A percentile compares a stretch with the other conserved stretches of the same genome.
These are phyloP conservation scores for Harringtonia lauricola DNA, from an alignment of 2,329 filamentous ascomycete species.

Conservation along the genomic window DNA sequence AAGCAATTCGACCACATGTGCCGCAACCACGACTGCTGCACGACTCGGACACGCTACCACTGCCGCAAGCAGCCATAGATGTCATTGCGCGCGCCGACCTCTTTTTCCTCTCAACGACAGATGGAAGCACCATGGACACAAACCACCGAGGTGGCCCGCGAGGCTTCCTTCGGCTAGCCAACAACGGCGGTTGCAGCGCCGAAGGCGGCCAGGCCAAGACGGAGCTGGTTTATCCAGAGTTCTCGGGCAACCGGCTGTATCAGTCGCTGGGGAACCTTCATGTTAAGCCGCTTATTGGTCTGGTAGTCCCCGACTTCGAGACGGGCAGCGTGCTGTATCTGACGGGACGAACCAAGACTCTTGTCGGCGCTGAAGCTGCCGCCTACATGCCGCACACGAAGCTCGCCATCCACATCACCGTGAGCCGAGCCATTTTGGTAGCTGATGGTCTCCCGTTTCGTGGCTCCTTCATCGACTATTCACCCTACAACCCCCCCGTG, in stretches of 20 bases:
- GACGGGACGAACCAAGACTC: slow-evolving; percentile 56
- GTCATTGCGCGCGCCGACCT: slow-evolving; percentile 57
- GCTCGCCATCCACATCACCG: slow-evolving; percentile 57
- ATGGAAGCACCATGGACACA: slow-evolving; percentile 65
- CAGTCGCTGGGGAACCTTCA: slow-evolving; percentile 72
- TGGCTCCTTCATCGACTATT: slow-evolving; percentile 45
- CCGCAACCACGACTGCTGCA: slow-evolving; percentile 36
- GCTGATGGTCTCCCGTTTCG: slow-evolving; percentile 56
- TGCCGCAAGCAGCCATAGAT: slow-evolving; percentile 43
- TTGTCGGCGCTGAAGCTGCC: slow-evolving; percentile 53
- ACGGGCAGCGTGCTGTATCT: slow-evolving; percentile 64
- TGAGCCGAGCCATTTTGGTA: slow-evolving; percentile 53
- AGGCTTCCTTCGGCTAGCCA: slow-evolving; percentile 62
- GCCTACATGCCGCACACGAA: slow-evolving; percentile 56
- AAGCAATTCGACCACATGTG: slow-evolving; percentile 43
- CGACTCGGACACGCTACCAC: slow-evolving; percentile 21
- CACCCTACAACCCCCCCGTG: slow-evolving; percentile 71
- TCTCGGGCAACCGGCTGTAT: slow-evolving; percentile 74
- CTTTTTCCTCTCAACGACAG: slow-evolving; percentile 65
- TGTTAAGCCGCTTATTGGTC: slow-evolving; percentile 53
- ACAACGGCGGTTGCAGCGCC: slow-evolving; percentile 27
- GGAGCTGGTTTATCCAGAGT: slow-evolving; percentile 68
- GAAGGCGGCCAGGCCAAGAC: slow-evolving; percentile 9
- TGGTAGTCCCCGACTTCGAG: slow-evolving; percentile 64
- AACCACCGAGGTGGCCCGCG: slow-evolving; percentile 68